Conservation (phyloP, 2,329 filamentous ascomycete species). For the Paecilomyces niveus region DNA sequence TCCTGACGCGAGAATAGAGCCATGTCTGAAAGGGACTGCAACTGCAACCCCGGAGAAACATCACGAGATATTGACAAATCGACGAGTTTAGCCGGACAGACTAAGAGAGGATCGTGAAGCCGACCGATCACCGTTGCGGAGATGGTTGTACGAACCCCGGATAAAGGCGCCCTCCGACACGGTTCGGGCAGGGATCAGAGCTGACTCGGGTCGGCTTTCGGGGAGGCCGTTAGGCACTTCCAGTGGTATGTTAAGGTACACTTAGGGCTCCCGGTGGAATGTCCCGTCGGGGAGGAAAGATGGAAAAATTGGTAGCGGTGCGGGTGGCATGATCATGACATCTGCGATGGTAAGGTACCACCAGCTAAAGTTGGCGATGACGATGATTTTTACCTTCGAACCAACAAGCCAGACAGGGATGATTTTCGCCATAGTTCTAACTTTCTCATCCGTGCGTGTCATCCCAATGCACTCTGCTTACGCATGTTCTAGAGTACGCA, state of each 20-base stretch:
- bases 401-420: too few species aligned
- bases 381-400: too few species aligned
- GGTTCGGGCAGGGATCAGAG: background rate
- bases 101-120: background rate
- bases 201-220: background rate
- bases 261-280: background rate
- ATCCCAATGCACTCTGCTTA: too few species aligned
- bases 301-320: background rate
- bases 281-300: background rate
- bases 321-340: background rate
- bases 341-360: background rate
- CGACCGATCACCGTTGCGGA: background rate
- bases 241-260: background rate
- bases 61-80: background rate
- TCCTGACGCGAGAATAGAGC: background rate
- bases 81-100: background rate
- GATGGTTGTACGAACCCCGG: background rate
- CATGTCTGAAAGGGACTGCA: background rate
- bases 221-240: background rate
- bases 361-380: background rate
- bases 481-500: too few species aligned
- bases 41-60: background rate
- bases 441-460: too few species aligned
- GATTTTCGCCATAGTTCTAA: too few species aligned
- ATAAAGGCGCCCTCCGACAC: background rate